Percentiles rank a stretch among this genome's conserved stretches.
Evolutionary conservation across 2,329 filamentous ascomycete species (phyloP).

Genomic region (Colletotrichum ledebouriae): DNA sequence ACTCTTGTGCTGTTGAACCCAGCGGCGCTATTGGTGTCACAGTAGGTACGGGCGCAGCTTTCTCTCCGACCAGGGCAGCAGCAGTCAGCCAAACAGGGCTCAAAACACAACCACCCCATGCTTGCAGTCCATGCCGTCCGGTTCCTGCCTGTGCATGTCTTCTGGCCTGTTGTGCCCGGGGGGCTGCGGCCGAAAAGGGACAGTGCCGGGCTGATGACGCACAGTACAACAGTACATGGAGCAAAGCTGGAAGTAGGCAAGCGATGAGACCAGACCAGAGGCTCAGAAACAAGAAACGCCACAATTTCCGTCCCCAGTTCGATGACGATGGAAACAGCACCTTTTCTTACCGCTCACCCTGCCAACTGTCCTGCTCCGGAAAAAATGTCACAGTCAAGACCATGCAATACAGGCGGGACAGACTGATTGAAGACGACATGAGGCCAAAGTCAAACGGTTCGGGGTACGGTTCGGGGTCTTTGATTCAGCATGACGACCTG

Average conservation of each 20-base stretch:
- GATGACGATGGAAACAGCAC: constrained; percentile 37
- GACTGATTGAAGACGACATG: background rate
- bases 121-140: constrained; percentile 12
- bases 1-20: background rate
- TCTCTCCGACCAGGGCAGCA: constrained; percentile 19
- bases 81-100: constrained; percentile 14
- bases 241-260: constrained; percentile 2
- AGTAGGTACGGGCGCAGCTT: constrained; percentile 1
- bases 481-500: constrained; percentile 11
- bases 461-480: constrained; percentile 23
- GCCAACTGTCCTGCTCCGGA: constrained; percentile 14
- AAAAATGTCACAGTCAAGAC: background rate
- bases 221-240: constrained; percentile 32
- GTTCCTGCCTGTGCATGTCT: constrained; percentile 28
- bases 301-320: constrained; percentile 41
- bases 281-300: constrained; percentile 38
- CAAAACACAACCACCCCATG: constrained; percentile 22
- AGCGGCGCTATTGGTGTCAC: background rate
- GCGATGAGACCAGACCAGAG: background rate
- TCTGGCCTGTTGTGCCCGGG: constrained; percentile 12
- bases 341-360: constrained; percentile 21
- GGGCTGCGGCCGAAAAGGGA: constrained; percentile 8
- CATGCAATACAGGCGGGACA: constrained; percentile 2
- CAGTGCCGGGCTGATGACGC: constrained; percentile 17
- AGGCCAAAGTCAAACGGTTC: constrained; percentile 33